These are phyloP conservation scores for Dictyophora rubrovolvata DNA, from an alignment of 768 basidiomycete genomes.

Conservation along the genomic window DNA sequence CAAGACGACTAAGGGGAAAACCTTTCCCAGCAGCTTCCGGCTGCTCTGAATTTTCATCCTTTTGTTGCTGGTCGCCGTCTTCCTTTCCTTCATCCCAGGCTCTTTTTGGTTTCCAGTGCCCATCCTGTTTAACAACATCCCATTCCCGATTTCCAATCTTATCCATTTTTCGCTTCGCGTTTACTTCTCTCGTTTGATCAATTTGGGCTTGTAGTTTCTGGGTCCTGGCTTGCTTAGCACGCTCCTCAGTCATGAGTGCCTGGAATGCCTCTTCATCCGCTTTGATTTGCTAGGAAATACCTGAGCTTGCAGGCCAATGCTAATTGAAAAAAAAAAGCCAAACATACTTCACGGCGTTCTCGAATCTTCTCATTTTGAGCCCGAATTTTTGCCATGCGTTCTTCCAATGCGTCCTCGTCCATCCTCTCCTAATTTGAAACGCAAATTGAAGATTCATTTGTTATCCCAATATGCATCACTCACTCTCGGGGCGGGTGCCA, in stretches of 20 bases:
- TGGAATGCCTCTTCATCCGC: slow-evolving; percentile 75
- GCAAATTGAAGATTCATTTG: slow-evolving; percentile 1
- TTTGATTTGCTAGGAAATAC: slow-evolving; percentile 50
- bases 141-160: slow-evolving; percentile 71
- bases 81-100: neutral
- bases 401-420: slow-evolving; percentile 54
- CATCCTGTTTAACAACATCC: slow-evolving; percentile 58
- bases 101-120: slow-evolving; percentile 5
- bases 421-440: slow-evolving; percentile 48
- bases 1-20: neutral
- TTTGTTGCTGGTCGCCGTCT: neutral
- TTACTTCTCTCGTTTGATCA: slow-evolving; percentile 64
- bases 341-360: slow-evolving; percentile 48
- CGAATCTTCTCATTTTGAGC: slow-evolving; percentile 73
- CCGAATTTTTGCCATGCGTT: slow-evolving; percentile 59
- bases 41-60: neutral
- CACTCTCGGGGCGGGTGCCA: slow-evolving; percentile 53
- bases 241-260: slow-evolving; percentile 57
- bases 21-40: neutral
- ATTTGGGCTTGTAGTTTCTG: slow-evolving; percentile 62
- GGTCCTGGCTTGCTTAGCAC: slow-evolving; percentile 41
- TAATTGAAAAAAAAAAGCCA: neutral
- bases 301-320: neutral
- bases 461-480: slow-evolving; percentile 13
- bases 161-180: slow-evolving; percentile 74